Conservation (phyloP, 2,329 filamentous ascomycete genomes). For the Nemania bipapillata region DNA sequence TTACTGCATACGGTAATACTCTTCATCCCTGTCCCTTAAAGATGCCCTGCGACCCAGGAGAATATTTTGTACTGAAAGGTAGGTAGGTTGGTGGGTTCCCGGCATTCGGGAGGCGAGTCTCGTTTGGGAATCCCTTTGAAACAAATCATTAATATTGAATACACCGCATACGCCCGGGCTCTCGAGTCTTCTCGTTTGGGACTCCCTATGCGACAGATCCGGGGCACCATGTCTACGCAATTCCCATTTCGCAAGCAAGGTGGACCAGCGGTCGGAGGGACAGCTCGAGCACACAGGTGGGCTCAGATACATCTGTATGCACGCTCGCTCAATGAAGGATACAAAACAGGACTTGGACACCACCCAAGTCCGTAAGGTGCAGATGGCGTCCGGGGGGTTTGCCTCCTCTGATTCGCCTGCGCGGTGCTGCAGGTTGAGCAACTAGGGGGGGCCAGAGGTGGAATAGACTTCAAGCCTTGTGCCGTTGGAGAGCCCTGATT, state of each 20-base stretch:
- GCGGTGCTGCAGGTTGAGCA: conserved; percentile 39
- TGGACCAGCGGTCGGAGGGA: conserved; percentile 18
- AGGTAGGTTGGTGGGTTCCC: conserved; percentile 18
- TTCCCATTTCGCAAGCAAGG: neutral
- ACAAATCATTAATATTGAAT: conserved; percentile 11
- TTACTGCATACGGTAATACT: conserved; percentile 20
- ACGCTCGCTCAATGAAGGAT: conserved; percentile 20
- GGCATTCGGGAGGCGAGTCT: conserved; percentile 35
- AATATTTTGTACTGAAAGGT: neutral
- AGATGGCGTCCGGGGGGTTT: neutral
- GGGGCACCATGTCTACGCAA: conserved; percentile 9
- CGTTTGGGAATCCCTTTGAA: conserved; percentile 30
- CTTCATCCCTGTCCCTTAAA: neutral
- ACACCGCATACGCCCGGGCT: neutral
- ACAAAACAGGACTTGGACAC: conserved; percentile 31
- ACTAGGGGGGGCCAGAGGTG: conserved; percentile 34
- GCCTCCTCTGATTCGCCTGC: conserved; percentile 42
- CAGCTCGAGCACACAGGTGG: conserved; percentile 18
- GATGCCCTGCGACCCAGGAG: neutral
- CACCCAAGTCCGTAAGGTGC: conserved; percentile 28
- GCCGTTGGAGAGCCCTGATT: conserved; percentile 46
- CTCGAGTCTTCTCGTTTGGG: conserved; percentile 17
- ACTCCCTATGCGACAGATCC: conserved; percentile 13
- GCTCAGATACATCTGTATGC: conserved; percentile 9
- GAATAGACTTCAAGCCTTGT: conserved; percentile 44